Evolutionary conservation across 768 basidiomycete species (phyloP), one percentile per base, ranked within the genome.

Genomic region (Amanita pseudoporphyria): DNA sequence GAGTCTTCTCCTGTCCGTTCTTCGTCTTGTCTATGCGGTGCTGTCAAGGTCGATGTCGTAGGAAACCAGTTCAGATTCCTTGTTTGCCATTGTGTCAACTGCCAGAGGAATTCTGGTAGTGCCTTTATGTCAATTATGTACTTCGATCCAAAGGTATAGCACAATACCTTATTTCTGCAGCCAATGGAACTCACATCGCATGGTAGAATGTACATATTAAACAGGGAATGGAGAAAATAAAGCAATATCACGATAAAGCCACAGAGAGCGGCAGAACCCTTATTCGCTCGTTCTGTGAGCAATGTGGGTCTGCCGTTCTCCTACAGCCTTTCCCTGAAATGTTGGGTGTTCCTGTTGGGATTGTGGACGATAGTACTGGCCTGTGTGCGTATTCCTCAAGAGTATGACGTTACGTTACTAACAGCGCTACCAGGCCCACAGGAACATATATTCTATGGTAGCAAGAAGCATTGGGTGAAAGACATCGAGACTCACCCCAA

Each of bases 51-150:
- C 43, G 57, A 57, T 21, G 45, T 64, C 32, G 39, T 37, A 12
- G 63, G 60, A 13, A 61, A 66, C 33, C 67, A 65, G 9, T 58
- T 64, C 45, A 56, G 60, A 33, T 67, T 58, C 51, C 48, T 57
- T 4, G 52, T 67, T 5, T 69, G 66, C 45, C 64, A 67, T 48
- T 67, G 67, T 49, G 26, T 19, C 22, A 65, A 69, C 43, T 69
- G 67, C 57, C 63, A 64, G 57, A 58, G 63, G 40, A 38, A 51
- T 5, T 56, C 59, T 10, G 67, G 66, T 24, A 61, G 62, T 22
- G 64, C 61, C 2, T 69, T 67, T 53, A 60, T 63, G 52, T 52
- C 62, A n/a, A 63, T 66, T 47, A 52, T 58, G 5, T 56, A 62
- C 46, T 69, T 63, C 59, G 61, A 64, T 47, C 51, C 41, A 19